phyloP scores from a whole-genome alignment of 805 yeast species.

The Barnettozyma vustinii region DNA sequence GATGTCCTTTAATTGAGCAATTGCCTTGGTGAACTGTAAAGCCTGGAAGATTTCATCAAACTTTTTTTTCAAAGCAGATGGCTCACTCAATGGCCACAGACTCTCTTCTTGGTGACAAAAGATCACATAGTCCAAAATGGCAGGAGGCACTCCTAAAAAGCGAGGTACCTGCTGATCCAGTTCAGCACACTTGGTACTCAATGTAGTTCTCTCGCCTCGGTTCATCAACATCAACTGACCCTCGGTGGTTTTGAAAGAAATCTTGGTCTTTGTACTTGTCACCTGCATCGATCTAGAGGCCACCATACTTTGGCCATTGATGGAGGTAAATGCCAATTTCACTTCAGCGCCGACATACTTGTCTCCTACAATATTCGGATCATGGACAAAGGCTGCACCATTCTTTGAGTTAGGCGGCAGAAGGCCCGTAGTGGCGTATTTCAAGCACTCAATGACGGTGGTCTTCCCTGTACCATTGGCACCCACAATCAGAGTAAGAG shows the following conservation, averaged over 20 bases:
- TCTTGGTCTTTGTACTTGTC: conserved; percentile 50
- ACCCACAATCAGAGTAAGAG: conserved; percentile 91
- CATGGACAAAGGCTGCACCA: conserved; percentile 86
- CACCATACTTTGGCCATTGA: conserved; percentile 73
- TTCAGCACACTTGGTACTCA: conserved; percentile 79
- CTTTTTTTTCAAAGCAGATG: conserved; percentile 79
- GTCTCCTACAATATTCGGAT: conserved; percentile 76
- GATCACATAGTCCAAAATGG: conserved; percentile 85
- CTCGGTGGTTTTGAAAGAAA: conserved; percentile 86
- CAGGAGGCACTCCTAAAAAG: conserved; percentile 80
- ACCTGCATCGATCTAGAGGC: conserved; percentile 81
- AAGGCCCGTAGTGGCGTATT: conserved; percentile 93
- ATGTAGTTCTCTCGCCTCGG: conserved; percentile 62
- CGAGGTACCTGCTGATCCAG: conserved; percentile 77
- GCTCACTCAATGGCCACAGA: conserved; percentile 94
- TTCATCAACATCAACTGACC: conserved; percentile 73
- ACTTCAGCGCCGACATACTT: conserved; percentile 84
- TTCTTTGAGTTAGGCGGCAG: conserved; percentile 94
- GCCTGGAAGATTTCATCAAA: conserved; percentile 98
- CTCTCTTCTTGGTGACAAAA: conserved; percentile 98
- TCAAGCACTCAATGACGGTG: conserved; percentile 88
- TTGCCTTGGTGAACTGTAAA: conserved; percentile 82
- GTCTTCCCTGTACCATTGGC: conserved; percentile 96
- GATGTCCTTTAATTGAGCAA: conserved; percentile 70
- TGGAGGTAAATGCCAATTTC: conserved; percentile 74